A percentile compares a stretch with the other conserved stretches of the same genome.
phyloP scores from a whole-genome alignment of 2,329 filamentous ascomycete species.

The Beauveria bassiana region DNA sequence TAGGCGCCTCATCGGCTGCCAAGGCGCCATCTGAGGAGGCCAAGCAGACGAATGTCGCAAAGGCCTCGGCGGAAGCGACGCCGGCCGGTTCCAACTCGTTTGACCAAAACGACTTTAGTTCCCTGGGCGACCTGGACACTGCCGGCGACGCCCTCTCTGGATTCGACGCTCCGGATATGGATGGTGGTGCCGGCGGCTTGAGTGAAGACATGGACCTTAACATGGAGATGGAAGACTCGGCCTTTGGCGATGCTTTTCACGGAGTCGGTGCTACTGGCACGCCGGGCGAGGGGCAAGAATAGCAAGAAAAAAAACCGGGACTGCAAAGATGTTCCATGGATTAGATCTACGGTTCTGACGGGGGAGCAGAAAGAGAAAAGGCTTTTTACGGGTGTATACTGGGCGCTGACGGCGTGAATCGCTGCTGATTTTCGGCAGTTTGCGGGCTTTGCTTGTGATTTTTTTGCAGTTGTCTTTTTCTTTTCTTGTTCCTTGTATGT shows the following conservation, averaged over 20 bases:
- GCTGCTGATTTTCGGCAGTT: conserved; percentile 4
- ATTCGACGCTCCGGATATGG: conserved; percentile 52
- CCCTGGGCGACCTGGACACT: conserved; percentile 59
- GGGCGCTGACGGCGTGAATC: conserved; percentile 6
- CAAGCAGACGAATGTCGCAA: conserved; percentile 22
- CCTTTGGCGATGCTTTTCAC: conserved; percentile 79
- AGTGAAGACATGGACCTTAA: conserved; percentile 51
- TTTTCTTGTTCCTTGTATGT: not conserved
- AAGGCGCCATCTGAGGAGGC: conserved; percentile 15
- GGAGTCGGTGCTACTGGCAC: conserved; percentile 35
- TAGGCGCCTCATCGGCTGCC: conserved; percentile 16
- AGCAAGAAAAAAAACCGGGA: not conserved
- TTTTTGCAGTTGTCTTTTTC: not conserved
- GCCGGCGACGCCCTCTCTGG: conserved; percentile 64
- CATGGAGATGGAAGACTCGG: conserved; percentile 69
- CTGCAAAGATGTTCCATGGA: not conserved
- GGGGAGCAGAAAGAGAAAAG: not conserved
- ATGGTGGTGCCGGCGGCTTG: conserved; percentile 35
- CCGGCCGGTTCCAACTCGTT: conserved; percentile 36
- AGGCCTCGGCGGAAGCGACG: conserved; percentile 37
- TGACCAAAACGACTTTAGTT: conserved; percentile 54
- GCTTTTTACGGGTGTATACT: not conserved
- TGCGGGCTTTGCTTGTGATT: not conserved
- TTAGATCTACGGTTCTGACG: not conserved
- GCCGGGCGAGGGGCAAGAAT: conserved; percentile 15